Base-by-base conservation (phyloP, 2,329 filamentous ascomycete genomes). In the Hysterium pulicare region DNA sequence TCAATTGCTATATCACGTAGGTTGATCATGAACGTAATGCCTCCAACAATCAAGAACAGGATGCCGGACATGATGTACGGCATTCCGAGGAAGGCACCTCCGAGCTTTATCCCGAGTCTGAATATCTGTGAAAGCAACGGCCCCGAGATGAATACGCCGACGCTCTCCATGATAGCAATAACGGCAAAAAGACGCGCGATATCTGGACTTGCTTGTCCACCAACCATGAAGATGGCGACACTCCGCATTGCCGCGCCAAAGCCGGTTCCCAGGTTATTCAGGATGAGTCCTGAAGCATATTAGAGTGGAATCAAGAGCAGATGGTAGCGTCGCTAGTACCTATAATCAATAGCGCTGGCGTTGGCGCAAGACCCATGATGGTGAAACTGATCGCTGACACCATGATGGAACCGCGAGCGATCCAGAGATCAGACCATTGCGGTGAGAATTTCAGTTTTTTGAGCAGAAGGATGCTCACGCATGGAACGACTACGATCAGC, bases 111-210 rank as follows among this genome's bases (percentile, higher is more conserved):
- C 0, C 73, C 74, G 42, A 70, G 56, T 23, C 72, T 66, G 45
- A 77, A 76, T 11, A 73, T 55, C 7, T 61, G 57, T 2, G 72
- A 73, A 31, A 76, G 64, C 4, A 71, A 50, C 3, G 74, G 64
- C 19, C 72, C 74, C 3, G 72, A 72, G 23, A 75, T 52, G 45
- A 77, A 68, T 19, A 67, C 64, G 5, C 74, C 73, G 8, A 75
- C 52, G 13, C 69, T 67, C 46, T 76, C 71, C 3, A 74, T 57
- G 16, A 76, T 70, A 22, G 72, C 71, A 43, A 77, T 69, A 1
- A 74, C 66, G 4, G 72, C 73, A 51, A 74, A 76, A 11, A 77
- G 51, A 9, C 72, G 66, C 5, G 72, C 74, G 3, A 73, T 70
- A 40, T 76, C 48, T 1, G 58, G 59, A 15, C 59, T 63, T 3